Evolutionary conservation across 257 asterid species (phyloP), one percentile per base, ranked within the genome.

Genomic region (Perilla frutescens): DNA sequence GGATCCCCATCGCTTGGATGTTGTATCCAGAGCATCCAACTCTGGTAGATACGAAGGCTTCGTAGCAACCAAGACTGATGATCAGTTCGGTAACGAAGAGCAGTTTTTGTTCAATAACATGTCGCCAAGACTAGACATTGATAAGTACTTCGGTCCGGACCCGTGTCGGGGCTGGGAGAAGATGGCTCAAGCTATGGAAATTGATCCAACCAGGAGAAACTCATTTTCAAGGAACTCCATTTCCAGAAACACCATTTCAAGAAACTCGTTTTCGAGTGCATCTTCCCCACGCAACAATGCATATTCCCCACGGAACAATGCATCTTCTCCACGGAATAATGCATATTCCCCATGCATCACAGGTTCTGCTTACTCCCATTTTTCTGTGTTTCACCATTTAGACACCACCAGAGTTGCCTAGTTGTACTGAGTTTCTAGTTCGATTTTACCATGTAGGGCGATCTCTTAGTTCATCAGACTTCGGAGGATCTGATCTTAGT

Each of bases 61-160:
- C 10, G n/a, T 72, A 53, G 62, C 85, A 62, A 55, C 49, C 77
- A 83, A 79, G 73, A 55, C 53, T 1, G 92, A 79, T 34, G 90
- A 86, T 44, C 82, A 78, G 13, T 79, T 88, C 84, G 68, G 77
- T 55, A 80, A 79, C 15, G 99, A 90, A 54, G 96, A 87, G 58
- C 97, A 84, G 69, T 91, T 89, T 67, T 82, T 95, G 73, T 83
- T 90, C 0, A 86, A 76, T 62, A 87, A 85, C 80, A 87, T 88
- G 40, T 92, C 98, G 2, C 98, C 99, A 7, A 74, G 92, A 62
- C 51, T 78, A 62, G 84, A 82, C 77, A 85, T 95, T 43, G 97
- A 95, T 47, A 95, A 89, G 84, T 95, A 90, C 87, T 90, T 95
- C 39, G 99, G 98, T 62, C 98, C 98, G 9, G 98, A 92, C 78